Evolutionary conservation across 2,329 filamentous ascomycete genomes (phyloP), one percentile per base, ranked within the genome.

Genomic region (Beauveria caledonica): DNA sequence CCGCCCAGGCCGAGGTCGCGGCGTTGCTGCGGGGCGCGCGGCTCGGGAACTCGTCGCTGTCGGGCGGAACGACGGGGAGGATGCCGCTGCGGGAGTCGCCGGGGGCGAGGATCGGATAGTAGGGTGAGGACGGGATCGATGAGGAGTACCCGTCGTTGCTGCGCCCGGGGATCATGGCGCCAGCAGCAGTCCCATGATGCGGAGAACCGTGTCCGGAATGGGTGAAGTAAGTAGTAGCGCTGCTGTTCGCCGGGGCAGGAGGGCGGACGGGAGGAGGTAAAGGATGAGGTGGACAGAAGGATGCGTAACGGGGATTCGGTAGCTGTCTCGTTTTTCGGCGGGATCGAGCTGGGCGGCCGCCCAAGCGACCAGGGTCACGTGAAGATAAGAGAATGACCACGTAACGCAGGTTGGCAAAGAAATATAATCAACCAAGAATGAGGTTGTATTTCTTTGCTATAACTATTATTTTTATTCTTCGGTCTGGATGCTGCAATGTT

Each of bases 1-100:
- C 92, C n/a, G n/a, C n/a, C n/a, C n/a, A 92, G n/a, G 90, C 89
- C 52, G 89, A 92, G 2, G 82, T 85, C 6, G 82, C 81, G 42
- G 81, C 81, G 69, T 83, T 82, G 69, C 72, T 81, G 58, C 79
- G 76, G 7, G 78, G 76, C 44, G 78, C 72, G 58, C 78, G 77
- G 62, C 80, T 78, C 33, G 78, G 73, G 9, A 73, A 70, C 50
- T 70, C 69, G 9, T 75, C 77, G 13, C 71, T 71, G 8, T 75
- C 77, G 10, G 72, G 71, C 9, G 78, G 77, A 2, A 78, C 64
- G 23, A 76, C 77, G 40, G 79, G 79, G 5, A 82, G 74, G 29
- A 81, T 64, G 62, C 77, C 76, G 62, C 65, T 66, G 58, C 70
- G 67, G 40, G 68, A 63, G 61, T 65, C 64, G 56, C 56, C 56